Conservation (phyloP, 768 basidiomycete genomes). For the Leccinum incarnatum region DNA sequence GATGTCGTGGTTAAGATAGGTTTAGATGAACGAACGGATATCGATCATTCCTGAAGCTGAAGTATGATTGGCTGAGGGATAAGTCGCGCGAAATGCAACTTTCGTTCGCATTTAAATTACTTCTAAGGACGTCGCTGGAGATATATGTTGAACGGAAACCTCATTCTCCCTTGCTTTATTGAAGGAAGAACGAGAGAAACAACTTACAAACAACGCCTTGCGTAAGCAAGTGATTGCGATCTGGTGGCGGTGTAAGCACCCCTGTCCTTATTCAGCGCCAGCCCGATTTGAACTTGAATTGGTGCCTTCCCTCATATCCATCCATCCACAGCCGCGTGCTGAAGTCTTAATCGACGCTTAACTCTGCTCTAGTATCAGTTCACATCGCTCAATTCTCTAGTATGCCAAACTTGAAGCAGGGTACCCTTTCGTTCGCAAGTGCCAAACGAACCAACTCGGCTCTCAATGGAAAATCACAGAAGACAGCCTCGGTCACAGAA, state of each 20-base stretch:
- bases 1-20: too few relatives aligned
- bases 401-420: conserved; percentile 39
- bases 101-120: too few relatives aligned
- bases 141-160: too few relatives aligned
- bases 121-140: too few relatives aligned
- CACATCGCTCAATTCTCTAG: not conserved
- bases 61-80: too few relatives aligned
- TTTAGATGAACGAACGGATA: too few relatives aligned
- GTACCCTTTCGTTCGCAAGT: conserved; percentile 43
- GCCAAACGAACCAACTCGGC: conserved; percentile 43
- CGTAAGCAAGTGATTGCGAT: not conserved
- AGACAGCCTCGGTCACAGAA: conserved; percentile 2
- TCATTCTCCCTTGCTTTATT: too few relatives aligned
- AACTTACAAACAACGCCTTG: too few relatives aligned
- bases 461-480: conserved; percentile 18
- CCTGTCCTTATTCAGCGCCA: conserved; percentile 17
- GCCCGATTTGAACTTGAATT: not conserved
- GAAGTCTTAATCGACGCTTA: not conserved
- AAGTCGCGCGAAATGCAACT: too few relatives aligned
- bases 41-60: too few relatives aligned
- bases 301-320: not conserved
- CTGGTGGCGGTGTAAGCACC: conserved; percentile 9
- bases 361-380: not conserved
- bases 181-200: not conserved
- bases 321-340: not conserved